Conservation (phyloP, 768 basidiomycete genomes). For the Cyathus striatus region DNA sequence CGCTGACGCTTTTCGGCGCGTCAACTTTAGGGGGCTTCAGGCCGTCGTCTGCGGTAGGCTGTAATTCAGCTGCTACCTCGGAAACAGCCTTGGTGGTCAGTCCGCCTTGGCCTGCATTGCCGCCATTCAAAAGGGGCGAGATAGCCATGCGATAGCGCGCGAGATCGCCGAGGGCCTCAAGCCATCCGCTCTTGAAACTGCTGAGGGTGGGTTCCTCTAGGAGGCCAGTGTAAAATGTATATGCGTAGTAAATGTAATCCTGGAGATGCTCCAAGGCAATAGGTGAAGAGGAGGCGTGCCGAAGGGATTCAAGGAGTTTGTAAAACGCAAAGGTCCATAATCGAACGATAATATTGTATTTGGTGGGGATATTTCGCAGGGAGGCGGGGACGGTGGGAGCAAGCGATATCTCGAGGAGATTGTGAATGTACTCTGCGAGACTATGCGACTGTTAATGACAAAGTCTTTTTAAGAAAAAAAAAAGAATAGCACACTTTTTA, state of each 20-base stretch:
- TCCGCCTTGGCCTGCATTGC: slow-evolving; percentile 30
- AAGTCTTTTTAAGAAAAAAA: slow-evolving; percentile 4
- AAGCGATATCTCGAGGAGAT: slow-evolving; percentile 79
- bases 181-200: slow-evolving; percentile 78
- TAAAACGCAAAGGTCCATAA: slow-evolving; percentile 92
- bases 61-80: slow-evolving; percentile 29
- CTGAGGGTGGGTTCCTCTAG: slow-evolving; percentile 74
- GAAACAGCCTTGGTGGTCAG: slow-evolving; percentile 57
- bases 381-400: slow-evolving; percentile 87
- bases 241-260: slow-evolving; percentile 93
- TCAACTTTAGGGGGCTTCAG: slow-evolving; percentile 9
- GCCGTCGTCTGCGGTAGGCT: slow-evolving; percentile 10
- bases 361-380: slow-evolving; percentile 81
- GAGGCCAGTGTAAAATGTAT: slow-evolving; percentile 88
- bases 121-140: slow-evolving; percentile 72
- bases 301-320: slow-evolving; percentile 84
- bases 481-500: slow-evolving; percentile 60
- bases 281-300: slow-evolving; percentile 67
- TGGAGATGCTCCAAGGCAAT: slow-evolving; percentile 87
- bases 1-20: slow-evolving; percentile 39
- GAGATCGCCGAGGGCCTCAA: slow-evolving; percentile 95
- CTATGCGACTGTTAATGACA: slow-evolving; percentile 31
- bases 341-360: slow-evolving; percentile 93
- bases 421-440: slow-evolving; percentile 86
- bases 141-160: slow-evolving; percentile 94